Percentiles rank a stretch among this genome's conserved stretches.
Conservation (phyloP, 768 basidiomycete genomes). For the Agaricus subrufescens region DNA sequence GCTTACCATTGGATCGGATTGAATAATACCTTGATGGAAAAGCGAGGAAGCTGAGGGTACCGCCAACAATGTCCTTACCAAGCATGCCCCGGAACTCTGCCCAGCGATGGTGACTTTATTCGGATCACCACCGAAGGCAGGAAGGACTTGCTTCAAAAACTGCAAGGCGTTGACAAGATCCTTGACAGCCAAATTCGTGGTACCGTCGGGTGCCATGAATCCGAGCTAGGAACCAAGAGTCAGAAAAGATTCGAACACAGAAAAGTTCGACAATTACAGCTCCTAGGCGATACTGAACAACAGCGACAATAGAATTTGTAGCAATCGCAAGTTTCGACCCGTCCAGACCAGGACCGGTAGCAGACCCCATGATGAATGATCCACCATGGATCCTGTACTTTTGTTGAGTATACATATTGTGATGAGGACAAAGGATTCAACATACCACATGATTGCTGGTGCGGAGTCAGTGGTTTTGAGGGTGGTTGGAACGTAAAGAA, state of each 20-base stretch:
- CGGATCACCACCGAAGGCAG: conserved; percentile 63
- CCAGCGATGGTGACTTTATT: conserved; percentile 73
- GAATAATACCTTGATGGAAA: conserved; percentile 76
- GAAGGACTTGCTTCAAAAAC: conserved; percentile 53
- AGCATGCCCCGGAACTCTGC: conserved; percentile 75
- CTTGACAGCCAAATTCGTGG: conserved; percentile 66
- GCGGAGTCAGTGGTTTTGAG: conserved; percentile 27
- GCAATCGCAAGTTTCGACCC: conserved; percentile 69
- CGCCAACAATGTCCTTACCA: conserved; percentile 76
- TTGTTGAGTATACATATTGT: not conserved
- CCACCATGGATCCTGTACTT: conserved; percentile 77
- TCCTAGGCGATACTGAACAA: conserved; percentile 83
- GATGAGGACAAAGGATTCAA: conserved; percentile 5
- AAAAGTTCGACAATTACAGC: conserved; percentile 39
- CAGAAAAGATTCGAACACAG: conserved; percentile 1
- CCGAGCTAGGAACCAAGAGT: conserved; percentile 47
- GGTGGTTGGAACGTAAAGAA: conserved; percentile 61
- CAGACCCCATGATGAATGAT: conserved; percentile 69
- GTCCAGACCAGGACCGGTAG: conserved; percentile 68
- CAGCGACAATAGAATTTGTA: conserved; percentile 73
- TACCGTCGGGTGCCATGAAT: conserved; percentile 65
- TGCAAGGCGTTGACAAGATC: conserved; percentile 63
- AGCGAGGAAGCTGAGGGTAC: conserved; percentile 64
- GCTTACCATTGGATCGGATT: conserved; percentile 83
- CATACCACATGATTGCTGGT: conserved; percentile 61